Conservation (phyloP, 495 filamentous ascomycete species). For the Viridothelium virens region DNA sequence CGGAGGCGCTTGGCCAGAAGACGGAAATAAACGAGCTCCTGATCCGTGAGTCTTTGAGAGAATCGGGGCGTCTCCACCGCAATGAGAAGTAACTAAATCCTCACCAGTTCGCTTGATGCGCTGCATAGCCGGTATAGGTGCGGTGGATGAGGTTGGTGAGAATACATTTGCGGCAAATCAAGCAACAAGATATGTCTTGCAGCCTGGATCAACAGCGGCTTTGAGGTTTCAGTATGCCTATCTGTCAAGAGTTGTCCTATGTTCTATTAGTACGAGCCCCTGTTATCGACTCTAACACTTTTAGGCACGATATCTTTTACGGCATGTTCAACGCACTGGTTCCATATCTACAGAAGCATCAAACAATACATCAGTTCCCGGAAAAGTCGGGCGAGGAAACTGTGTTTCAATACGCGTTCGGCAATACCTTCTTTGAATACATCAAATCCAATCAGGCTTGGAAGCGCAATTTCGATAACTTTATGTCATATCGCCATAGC, state of each 20-base stretch:
- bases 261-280: background rate
- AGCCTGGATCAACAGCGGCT: background rate
- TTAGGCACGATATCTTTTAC: background rate
- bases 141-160: conserved; percentile 9
- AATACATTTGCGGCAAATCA: conserved; percentile 15
- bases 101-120: conserved; percentile 13
- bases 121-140: conserved; percentile 8
- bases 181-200: conserved; percentile 8
- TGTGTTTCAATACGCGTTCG: conserved; percentile 17
- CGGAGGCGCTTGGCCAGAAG: conserved; percentile 7
- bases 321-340: background rate
- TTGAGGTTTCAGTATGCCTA: background rate
- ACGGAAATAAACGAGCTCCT: conserved; percentile 8
- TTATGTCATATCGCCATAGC: conserved; percentile 14
- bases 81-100: background rate
- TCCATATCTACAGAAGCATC: background rate
- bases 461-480: conserved; percentile 15
- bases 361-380: conserved; percentile 13
- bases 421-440: conserved; percentile 11
- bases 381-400: conserved; percentile 4
- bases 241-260: background rate
- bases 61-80: background rate
- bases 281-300: background rate
- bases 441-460: conserved; percentile 12
- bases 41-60: background rate